phyloP scores from a whole-genome alignment of 2,329 filamentous ascomycete species.

The Epichloe uncinata region DNA sequence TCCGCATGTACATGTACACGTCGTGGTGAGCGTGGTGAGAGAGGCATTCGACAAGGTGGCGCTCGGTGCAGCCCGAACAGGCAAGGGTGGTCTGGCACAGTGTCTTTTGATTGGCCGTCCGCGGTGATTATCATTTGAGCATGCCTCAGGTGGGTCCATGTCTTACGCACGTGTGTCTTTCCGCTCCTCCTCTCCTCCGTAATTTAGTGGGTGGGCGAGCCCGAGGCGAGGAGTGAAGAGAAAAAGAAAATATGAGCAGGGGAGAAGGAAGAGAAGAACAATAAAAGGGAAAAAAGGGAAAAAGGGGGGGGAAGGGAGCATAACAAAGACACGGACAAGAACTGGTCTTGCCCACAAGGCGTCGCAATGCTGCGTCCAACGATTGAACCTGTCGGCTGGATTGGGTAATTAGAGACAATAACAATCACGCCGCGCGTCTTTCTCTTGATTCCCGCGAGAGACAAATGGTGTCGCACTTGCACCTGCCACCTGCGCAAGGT shows the following conservation, averaged over 20 bases:
- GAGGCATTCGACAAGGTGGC: conserved; percentile 4
- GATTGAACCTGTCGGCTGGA: too few species aligned
- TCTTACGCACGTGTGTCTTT: conserved; percentile 1
- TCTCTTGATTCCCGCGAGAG: neutral
- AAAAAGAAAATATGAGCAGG: neutral
- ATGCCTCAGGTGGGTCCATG: conserved; percentile 4
- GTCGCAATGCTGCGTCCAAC: too few species aligned
- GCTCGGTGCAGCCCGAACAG: neutral
- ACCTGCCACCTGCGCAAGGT: neutral
- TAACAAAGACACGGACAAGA: neutral
- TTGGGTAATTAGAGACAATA: neutral
- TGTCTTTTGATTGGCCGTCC: neutral
- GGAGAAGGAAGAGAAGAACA: neutral
- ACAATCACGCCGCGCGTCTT: neutral
- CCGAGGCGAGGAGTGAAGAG: neutral
- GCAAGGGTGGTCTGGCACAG: neutral
- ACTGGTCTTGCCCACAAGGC: too few species aligned
- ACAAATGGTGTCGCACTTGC: neutral
- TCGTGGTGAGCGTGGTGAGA: too few species aligned
- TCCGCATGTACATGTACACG: neutral
- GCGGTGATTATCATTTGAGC: conserved; percentile 1
- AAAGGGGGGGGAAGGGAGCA: neutral
- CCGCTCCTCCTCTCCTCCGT: neutral
- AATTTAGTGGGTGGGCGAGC: neutral
- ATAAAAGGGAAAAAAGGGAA: neutral